Evolutionary conservation across 2,329 filamentous ascomycete species (phyloP).

Genomic region (Talaromyces piceae): DNA sequence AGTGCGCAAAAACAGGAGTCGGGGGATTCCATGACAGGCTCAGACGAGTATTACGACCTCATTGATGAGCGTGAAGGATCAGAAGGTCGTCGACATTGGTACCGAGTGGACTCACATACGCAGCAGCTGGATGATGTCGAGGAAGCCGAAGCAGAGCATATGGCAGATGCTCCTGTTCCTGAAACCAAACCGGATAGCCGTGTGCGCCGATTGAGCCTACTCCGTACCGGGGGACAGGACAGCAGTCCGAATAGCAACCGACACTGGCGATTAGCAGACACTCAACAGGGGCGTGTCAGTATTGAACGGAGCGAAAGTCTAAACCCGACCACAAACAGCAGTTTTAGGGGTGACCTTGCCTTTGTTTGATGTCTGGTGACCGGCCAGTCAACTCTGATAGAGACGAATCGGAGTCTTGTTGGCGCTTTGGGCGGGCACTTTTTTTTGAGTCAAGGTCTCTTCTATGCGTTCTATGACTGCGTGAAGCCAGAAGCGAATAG

Average conservation of each 20-base stretch:
- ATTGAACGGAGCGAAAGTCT: constrained; percentile 14
- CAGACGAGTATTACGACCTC: constrained; percentile 16
- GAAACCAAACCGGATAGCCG: neutral
- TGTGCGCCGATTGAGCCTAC: constrained; percentile 17
- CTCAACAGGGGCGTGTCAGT: constrained; percentile 14
- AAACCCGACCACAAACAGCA: constrained; percentile 16
- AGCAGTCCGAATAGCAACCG: constrained; percentile 12
- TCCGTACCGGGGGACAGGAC: constrained; percentile 16
- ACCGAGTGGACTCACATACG: constrained; percentile 14
- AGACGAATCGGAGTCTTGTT: neutral
- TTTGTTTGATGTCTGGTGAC: constrained; percentile 20
- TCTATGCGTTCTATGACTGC: neutral
- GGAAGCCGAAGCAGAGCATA: neutral
- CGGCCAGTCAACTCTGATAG: neutral
- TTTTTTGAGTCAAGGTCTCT: neutral
- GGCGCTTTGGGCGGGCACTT: neutral
- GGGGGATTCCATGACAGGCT: constrained; percentile 13
- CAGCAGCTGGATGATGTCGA: constrained; percentile 9
- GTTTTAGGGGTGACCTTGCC: constrained; percentile 22
- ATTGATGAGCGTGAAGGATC: constrained; percentile 16
- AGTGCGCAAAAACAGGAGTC: constrained; percentile 17
- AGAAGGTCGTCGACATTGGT: constrained; percentile 18
- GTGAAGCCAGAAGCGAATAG: neutral
- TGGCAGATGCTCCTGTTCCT: constrained; percentile 1
- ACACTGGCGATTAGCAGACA: constrained; percentile 14